Conservation (phyloP, 257 asterid species). For the Marsdenia floribunda region DNA sequence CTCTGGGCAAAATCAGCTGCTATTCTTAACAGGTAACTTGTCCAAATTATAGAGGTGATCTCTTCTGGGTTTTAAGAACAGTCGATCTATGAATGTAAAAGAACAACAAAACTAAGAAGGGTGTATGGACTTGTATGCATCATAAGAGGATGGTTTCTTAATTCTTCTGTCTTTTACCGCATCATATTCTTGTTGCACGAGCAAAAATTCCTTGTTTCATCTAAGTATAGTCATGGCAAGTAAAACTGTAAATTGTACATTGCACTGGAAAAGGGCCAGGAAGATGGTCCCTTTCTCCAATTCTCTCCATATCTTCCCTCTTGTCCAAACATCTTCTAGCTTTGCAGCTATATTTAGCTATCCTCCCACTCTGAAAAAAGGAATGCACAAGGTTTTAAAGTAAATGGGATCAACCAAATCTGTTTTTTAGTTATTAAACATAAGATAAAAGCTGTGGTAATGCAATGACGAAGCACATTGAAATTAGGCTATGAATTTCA, state of each 20-base stretch:
- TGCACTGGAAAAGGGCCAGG: not conserved
- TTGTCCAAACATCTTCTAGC: not conserved
- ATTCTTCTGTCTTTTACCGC: not conserved
- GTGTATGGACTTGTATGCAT: not conserved
- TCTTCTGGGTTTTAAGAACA: not conserved
- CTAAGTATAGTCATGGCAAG: not conserved
- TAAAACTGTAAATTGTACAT: not conserved
- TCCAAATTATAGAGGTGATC: not conserved
- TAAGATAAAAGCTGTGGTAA: not conserved
- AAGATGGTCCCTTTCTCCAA: not conserved
- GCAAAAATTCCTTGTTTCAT: no score
- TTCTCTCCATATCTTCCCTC: not conserved
- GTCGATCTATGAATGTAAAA: not conserved
- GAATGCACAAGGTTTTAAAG: not conserved
- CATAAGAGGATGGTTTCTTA: not conserved
- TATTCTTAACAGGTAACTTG: conserved; percentile 63
- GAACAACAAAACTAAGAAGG: not conserved
- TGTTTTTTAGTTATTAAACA: not conserved
- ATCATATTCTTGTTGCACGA: no score
- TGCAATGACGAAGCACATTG: not conserved
- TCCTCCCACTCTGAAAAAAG: not conserved
- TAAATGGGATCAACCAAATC: not conserved
- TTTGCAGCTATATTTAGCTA: not conserved
- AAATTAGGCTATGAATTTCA: not conserved
- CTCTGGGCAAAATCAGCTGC: conserved; percentile 93